Evolutionary conservation across 1,139 yeast species (phyloP).

Genomic region (Fermentozyma sake): DNA sequence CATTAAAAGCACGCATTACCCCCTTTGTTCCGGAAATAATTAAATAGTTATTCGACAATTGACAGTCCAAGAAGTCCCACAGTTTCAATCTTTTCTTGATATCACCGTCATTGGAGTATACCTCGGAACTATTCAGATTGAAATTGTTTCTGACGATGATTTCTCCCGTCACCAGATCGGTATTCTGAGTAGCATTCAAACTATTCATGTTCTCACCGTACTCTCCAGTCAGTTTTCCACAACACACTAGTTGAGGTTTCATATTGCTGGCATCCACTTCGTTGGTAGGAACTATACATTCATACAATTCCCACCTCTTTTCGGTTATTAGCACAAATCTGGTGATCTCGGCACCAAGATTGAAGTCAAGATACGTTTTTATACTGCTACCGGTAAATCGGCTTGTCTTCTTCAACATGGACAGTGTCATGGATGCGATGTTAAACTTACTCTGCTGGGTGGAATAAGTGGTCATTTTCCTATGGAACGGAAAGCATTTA

Average conservation of each 20-base stretch:
- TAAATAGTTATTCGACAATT: slow-evolving; percentile 55
- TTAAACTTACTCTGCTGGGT: slow-evolving; percentile 56
- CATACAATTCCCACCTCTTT: slow-evolving; percentile 69
- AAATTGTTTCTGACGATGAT: slow-evolving; percentile 33
- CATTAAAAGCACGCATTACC: slow-evolving; percentile 59
- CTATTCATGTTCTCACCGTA: slow-evolving; percentile 48
- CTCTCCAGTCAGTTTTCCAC: slow-evolving; percentile 68
- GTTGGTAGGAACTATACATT: slow-evolving; percentile 25
- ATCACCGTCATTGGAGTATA: slow-evolving; percentile 13
- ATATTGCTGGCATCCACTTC: slow-evolving; percentile 22
- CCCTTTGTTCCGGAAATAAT: slow-evolving; percentile 76
- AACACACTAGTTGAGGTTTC: slow-evolving; percentile 56
- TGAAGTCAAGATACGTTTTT: slow-evolving; percentile 35
- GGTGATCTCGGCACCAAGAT: slow-evolving; percentile 45
- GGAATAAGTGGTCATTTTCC: slow-evolving; percentile 60
- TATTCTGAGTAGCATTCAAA: slow-evolving; percentile 20
- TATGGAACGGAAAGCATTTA: slow-evolving; percentile 78
- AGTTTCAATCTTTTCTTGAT: slow-evolving; percentile 26
- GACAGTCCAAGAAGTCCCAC: slow-evolving; percentile 69
- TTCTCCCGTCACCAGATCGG: slow-evolving; percentile 15
- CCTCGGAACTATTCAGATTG: slow-evolving; percentile 13
- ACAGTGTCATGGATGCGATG: slow-evolving; percentile 23
- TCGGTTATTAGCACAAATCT: slow-evolving; percentile 63
- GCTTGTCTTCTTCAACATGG: slow-evolving; percentile 37
- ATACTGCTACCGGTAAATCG: slow-evolving; percentile 57